phyloP scores from a whole-genome alignment of 2,329 filamentous ascomycete genomes.

The Fonsecaea erecta region DNA sequence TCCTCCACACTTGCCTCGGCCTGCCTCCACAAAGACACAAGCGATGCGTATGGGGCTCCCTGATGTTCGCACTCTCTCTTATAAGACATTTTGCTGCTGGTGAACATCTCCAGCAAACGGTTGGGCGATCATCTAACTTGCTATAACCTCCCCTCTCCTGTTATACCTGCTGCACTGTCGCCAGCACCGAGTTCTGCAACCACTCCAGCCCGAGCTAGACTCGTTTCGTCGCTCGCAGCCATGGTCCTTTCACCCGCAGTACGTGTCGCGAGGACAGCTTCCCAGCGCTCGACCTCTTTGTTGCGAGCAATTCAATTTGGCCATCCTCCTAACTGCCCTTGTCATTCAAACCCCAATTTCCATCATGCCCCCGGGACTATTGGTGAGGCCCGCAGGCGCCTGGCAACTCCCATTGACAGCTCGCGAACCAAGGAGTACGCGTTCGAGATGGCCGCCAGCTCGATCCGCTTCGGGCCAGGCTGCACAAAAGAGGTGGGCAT shows the following conservation, averaged over 20 bases:
- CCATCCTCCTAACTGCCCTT: conserved; percentile 86
- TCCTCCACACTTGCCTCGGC: conserved; percentile 26
- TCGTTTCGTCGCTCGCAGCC: not conserved
- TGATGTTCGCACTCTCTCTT: not conserved
- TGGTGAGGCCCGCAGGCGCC: conserved; percentile 61
- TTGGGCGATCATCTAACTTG: not conserved
- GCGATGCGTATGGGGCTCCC: not conserved
- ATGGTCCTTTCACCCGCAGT: conserved; percentile 48
- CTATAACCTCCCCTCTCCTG: not conserved
- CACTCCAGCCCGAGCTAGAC: not conserved
- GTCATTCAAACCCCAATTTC: conserved; percentile 85
- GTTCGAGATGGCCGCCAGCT: conserved; percentile 97
- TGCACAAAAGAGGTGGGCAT: conserved; percentile 96
- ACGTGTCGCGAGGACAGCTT: conserved; percentile 52
- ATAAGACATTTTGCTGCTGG: not conserved
- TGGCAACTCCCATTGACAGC: conserved; percentile 77
- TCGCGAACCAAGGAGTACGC: conserved; percentile 89
- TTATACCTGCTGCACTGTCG: not conserved
- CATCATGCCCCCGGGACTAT: conserved; percentile 59
- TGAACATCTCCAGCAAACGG: not conserved
- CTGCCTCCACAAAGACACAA: conserved; percentile 1
- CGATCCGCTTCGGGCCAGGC: conserved; percentile 90
- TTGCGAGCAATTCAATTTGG: conserved; percentile 90
- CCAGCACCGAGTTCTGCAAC: not conserved
- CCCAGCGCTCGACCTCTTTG: conserved; percentile 59